Conservation (phyloP, 2,329 filamentous ascomycete genomes). For the Penicillium sp. region DNA sequence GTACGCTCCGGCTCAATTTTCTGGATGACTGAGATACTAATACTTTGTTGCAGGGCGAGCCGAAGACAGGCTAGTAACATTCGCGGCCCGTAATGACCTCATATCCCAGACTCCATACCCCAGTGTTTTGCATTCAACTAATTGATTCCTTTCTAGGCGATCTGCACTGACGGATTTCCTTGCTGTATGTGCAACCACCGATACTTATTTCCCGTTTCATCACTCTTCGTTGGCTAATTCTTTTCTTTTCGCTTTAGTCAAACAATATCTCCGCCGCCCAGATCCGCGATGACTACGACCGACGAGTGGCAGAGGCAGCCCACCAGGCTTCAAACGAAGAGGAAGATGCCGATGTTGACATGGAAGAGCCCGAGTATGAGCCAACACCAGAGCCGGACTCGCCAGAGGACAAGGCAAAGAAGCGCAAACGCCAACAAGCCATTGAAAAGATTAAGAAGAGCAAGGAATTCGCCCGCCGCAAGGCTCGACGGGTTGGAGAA, state of each 20-base stretch:
- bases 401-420: conserved; percentile 53
- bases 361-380: conserved; percentile 38
- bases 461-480: conserved; percentile 57
- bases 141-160: conserved; percentile 50
- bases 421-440: conserved; percentile 62
- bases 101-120: background rate
- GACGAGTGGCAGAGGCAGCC: conserved; percentile 58
- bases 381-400: conserved; percentile 21
- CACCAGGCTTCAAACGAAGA: conserved; percentile 40
- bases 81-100: conserved; percentile 54
- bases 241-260: conserved; percentile 46
- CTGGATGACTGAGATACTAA: conserved; percentile 8
- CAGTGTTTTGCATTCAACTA: conserved; percentile 21
- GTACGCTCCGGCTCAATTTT: background rate
- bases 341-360: conserved; percentile 40
- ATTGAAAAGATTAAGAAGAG: conserved; percentile 56
- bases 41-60: conserved; percentile 31
- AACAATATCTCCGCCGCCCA: conserved; percentile 71
- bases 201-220: background rate
- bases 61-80: conserved; percentile 44
- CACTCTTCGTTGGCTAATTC: background rate
- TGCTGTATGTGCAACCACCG: conserved; percentile 55
- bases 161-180: conserved; percentile 73
- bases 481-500: conserved; percentile 50
- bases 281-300: conserved; percentile 65